Evolutionary conservation across 1,139 yeast species (phyloP).

Genomic region (Lodderomyces metapsilosis): DNA sequence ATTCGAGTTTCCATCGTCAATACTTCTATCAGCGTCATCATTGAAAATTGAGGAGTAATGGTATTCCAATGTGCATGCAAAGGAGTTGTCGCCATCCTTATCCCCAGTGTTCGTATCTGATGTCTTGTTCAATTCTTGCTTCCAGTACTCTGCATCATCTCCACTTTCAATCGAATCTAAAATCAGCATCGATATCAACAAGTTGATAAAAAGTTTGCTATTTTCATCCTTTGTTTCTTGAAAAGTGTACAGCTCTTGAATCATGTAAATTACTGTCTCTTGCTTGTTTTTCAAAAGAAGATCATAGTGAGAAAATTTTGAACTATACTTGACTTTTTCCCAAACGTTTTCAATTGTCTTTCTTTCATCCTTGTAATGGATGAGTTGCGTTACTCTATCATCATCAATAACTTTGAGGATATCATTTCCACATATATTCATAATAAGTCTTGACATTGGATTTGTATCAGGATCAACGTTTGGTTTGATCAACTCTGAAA

Average conservation of each 20-base stretch:
- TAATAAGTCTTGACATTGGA: slow-evolving; percentile 25
- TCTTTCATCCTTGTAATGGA: slow-evolving; percentile 4
- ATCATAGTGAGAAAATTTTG: slow-evolving; percentile 4
- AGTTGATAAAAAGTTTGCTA: slow-evolving; percentile 26
- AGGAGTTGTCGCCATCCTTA: slow-evolving; percentile 2
- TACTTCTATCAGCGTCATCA: slow-evolving; percentile 9
- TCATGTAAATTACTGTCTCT: slow-evolving; percentile 15
- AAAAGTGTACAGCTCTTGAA: slow-evolving; percentile 20
- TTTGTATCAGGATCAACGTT: slow-evolving; percentile 15
- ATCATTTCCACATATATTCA: slow-evolving; percentile 20
- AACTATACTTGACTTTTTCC: slow-evolving; percentile 9
- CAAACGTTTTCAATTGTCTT: slow-evolving; percentile 6
- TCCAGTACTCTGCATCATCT: slow-evolving; percentile 27
- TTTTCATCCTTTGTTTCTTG: slow-evolving; percentile 28
- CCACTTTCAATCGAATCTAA: slow-evolving; percentile 18
- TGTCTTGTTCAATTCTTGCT: slow-evolving; percentile 11
- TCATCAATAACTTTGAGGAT: slow-evolving; percentile 8
- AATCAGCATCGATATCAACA: slow-evolving; percentile 23
- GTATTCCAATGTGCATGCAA: slow-evolving; percentile 14
- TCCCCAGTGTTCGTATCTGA: background rate
- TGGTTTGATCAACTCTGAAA: slow-evolving; percentile 23
- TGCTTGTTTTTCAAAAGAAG: slow-evolving; percentile 12
- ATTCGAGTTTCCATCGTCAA: slow-evolving; percentile 9
- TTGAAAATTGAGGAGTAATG: slow-evolving; percentile 18
- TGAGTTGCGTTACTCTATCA: slow-evolving; percentile 5